phyloP scores from a whole-genome alignment of 2,329 filamentous ascomycete genomes.

The Colletotrichum ledebouriae region DNA sequence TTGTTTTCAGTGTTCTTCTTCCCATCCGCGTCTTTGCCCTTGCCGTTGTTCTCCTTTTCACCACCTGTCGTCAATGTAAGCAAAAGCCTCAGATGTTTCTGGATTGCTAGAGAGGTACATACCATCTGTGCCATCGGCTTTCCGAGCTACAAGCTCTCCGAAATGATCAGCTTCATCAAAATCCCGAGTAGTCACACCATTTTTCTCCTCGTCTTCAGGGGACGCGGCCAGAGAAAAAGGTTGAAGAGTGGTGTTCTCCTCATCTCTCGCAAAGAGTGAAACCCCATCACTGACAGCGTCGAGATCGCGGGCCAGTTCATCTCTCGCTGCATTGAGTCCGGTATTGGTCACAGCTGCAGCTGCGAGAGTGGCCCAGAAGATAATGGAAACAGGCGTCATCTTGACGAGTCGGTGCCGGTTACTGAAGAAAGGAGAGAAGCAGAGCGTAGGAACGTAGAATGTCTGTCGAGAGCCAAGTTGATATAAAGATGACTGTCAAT shows the following conservation, averaged over 20 bases:
- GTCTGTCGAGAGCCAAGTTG: background rate
- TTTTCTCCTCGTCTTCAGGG: slow-evolving; percentile 15
- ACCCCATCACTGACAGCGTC: background rate
- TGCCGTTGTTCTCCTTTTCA: slow-evolving; percentile 22
- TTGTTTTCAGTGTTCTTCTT: slow-evolving; percentile 23
- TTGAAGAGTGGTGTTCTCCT: slow-evolving; percentile 1
- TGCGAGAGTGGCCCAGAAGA: slow-evolving; percentile 29
- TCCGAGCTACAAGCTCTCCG: slow-evolving; percentile 1
- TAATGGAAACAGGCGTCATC: slow-evolving; percentile 34
- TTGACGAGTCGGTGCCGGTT: background rate
- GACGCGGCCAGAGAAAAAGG: background rate
- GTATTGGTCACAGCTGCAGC: slow-evolving; percentile 26
- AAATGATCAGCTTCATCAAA: background rate
- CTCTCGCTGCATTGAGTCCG: slow-evolving; percentile 14
- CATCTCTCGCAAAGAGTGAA: slow-evolving; percentile 10
- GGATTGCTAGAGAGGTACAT: background rate
- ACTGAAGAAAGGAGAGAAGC: background rate
- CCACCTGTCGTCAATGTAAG: background rate
- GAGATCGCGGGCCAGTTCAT: slow-evolving; percentile 12
- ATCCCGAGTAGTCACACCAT: slow-evolving; percentile 5
- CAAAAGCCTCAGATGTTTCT: background rate
- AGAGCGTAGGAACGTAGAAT: background rate
- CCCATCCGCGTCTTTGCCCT: background rate
- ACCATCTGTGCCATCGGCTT: slow-evolving; percentile 20
- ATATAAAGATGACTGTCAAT: background rate